Evolutionary conservation across 441 rosid genomes (phyloP).

Genomic region (Raphanus hybrid): DNA sequence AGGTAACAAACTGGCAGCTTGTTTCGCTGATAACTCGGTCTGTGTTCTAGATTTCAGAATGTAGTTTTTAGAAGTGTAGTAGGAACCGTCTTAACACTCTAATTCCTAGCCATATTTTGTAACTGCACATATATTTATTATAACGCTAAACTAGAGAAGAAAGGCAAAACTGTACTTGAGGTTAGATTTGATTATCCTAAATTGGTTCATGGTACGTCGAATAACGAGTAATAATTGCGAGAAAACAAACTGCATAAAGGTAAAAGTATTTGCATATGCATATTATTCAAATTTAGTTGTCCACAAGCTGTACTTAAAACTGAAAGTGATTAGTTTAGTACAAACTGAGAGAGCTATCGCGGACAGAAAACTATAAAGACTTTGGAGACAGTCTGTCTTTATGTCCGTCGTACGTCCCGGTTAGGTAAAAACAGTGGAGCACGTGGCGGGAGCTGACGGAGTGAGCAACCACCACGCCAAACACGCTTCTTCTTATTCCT

Average conservation of each 20-base stretch:
- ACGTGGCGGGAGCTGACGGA: constrained; percentile 21
- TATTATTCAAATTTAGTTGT: neutral
- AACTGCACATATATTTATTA: constrained; percentile 22
- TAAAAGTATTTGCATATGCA: too few species aligned
- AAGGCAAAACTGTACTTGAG: neutral
- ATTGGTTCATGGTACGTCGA: neutral
- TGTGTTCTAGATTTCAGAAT: constrained; percentile 93
- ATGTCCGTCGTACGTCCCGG: constrained; percentile 13
- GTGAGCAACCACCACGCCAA: constrained; percentile 29
- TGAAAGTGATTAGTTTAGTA: neutral
- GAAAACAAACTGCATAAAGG: too few species aligned
- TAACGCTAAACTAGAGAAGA: too few species aligned
- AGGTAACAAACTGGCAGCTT: constrained; percentile 94
- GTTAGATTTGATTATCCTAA: neutral
- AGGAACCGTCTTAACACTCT: constrained; percentile 7
- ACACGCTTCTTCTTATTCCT: constrained; percentile 11
- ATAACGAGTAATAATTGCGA: constrained; percentile 1
- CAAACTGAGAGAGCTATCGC: too few species aligned
- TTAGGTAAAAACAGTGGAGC: constrained; percentile 9
- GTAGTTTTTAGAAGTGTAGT: constrained; percentile 45
- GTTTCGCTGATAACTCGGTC: constrained; percentile 85
- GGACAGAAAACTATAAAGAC: neutral
- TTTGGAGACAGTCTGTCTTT: neutral
- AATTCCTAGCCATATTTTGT: constrained; percentile 9
- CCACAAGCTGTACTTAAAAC: neutral